Base-by-base conservation (phyloP, 768 basidiomycete genomes). In the Tulasnella sp. region DNA sequence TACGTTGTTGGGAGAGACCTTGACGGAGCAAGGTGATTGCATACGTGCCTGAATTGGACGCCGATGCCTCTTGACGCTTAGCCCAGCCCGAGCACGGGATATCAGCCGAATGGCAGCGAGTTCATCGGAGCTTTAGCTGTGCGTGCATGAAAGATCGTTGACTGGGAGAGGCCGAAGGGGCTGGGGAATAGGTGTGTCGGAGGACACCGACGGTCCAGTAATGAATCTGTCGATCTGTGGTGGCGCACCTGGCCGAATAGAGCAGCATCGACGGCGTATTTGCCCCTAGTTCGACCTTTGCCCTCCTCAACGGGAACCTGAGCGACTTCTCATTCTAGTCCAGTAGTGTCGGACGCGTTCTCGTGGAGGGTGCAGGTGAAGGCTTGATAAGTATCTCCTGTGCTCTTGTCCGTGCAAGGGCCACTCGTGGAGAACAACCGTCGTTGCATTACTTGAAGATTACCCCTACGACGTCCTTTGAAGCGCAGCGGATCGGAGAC, bases 261-360 rank as follows among this genome's bases (percentile, higher is more conserved):
- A 5, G 73, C 81, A 64, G 81, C 81, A 16, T 82, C 82, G 44
- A 82, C 81, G 3, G 46, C 82, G 54, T 81, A 81, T 40, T 72
- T 78, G 31, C 78, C 81, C 50, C 78, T 64, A 41, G 81, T 58
- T 72, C 81, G 81, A 14, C 81, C 76, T 41, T 78, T 60, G 31
- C 75, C 78, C 41, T 78, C 74, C 50, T 34, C 76, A 14, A 79
- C 37, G 31, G 42, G 60, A 8, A 80, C 80, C 0, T 81, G 50
- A 18, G n/a, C 18, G 24, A 20, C 64, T n/a, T 73, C 44, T 16
- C 44, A 44, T 44, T 44, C 44, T 44, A 16, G 44, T 9, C 14
- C 31, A 6, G 24, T n/a, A 54, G 34, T 37, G 44, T 75, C 54
- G 58, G 46, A 6, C 6, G 37, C 37, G 37, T 37, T 37, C 37